phyloP scores from a whole-genome alignment of 352 stramenopile genomes.

The Plasmopara muralis region DNA sequence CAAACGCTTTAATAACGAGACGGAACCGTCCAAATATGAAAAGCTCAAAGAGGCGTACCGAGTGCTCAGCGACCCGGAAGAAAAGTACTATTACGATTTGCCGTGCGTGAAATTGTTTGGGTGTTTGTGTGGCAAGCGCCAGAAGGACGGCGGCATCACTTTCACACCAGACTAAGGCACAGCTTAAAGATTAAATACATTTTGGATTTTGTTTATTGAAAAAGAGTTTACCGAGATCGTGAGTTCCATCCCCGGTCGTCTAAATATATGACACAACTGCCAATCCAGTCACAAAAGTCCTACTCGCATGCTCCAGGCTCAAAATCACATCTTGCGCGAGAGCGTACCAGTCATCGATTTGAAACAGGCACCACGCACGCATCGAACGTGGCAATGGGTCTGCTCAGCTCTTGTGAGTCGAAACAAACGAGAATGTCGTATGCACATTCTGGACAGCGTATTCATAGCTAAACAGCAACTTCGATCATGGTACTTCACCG shows the following conservation, averaged over 20 bases:
- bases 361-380: slow-evolving; percentile 35
- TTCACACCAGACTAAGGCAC: too few relatives aligned
- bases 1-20: slow-evolving; percentile 61
- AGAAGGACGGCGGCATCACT: too few relatives aligned
- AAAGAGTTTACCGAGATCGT: too few relatives aligned
- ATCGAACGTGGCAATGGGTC: slow-evolving; percentile 59
- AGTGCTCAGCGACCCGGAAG: slow-evolving; percentile 66
- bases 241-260: too few relatives aligned
- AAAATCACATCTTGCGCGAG: slow-evolving; percentile 47
- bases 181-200: too few relatives aligned
- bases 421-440: slow-evolving; percentile 43
- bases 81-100: slow-evolving; percentile 84
- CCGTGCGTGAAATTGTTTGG: slow-evolving; percentile 81
- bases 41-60: slow-evolving; percentile 75
- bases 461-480: slow-evolving; percentile 47
- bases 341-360: slow-evolving; percentile 49
- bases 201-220: too few relatives aligned
- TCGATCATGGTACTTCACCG: too few relatives aligned
- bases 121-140: slow-evolving; percentile 46
- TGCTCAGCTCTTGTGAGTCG: slow-evolving; percentile 55
- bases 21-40: slow-evolving; percentile 76
- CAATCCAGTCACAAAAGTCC: too few relatives aligned
- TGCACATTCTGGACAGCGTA: slow-evolving; percentile 60
- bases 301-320: slow-evolving; percentile 1
- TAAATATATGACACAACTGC: too few relatives aligned